Conservation (phyloP, 116 monocot genomes). For the Cymodocea nodosa region DNA sequence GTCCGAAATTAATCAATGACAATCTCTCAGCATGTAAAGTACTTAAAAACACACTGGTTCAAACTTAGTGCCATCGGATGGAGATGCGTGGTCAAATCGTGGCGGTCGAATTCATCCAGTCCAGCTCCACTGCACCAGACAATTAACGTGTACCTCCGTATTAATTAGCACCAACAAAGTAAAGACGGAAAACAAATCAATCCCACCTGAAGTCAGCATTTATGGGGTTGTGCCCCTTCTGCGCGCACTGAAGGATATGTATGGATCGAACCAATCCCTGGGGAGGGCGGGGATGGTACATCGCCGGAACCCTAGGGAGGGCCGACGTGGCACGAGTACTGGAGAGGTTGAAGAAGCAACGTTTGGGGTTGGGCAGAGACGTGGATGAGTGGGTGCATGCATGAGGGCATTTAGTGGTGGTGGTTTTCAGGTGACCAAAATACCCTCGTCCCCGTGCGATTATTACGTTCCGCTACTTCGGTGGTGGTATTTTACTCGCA, state of each 20-base stretch:
- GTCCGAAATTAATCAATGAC: too few relatives aligned
- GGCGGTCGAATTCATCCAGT: neutral
- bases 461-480: neutral
- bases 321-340: neutral
- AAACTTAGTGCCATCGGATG: neutral
- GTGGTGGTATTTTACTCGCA: neutral
- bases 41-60: too few relatives aligned
- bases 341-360: neutral
- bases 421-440: neutral
- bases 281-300: neutral
- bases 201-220: neutral
- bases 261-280: neutral
- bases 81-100: neutral
- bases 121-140: neutral
- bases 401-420: neutral
- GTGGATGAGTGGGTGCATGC: constrained; percentile 2
- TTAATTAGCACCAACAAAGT: neutral
- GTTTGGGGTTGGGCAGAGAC: neutral
- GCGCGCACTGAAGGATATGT: too few relatives aligned
- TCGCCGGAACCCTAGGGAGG: neutral
- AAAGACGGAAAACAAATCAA: constrained; percentile 1
- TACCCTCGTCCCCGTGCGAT: neutral
- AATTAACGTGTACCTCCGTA: neutral
- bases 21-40: too few relatives aligned
- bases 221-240: too few relatives aligned